A percentile compares a stretch with the other conserved stretches of the same genome.
Evolutionary conservation across 768 basidiomycete genomes (phyloP).

Genomic region (Podaxis sp.): DNA sequence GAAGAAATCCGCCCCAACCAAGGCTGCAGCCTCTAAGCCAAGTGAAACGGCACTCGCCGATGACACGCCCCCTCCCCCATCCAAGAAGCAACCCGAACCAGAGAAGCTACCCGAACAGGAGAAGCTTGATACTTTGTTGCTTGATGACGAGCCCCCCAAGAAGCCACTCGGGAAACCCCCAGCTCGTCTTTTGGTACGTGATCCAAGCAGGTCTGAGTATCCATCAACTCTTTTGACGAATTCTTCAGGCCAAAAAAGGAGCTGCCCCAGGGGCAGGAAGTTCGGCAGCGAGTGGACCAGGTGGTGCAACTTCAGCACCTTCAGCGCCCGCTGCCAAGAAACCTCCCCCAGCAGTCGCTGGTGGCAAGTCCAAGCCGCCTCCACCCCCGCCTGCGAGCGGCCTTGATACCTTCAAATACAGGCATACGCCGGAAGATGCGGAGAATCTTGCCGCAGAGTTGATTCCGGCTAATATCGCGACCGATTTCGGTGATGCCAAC

Average conservation of each 20-base stretch:
- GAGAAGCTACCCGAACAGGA: slow-evolving; percentile 25
- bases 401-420: slow-evolving; percentile 88
- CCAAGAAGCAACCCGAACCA: slow-evolving; percentile 43
- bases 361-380: slow-evolving; percentile 40
- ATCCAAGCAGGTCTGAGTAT: slow-evolving; percentile 4
- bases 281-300: slow-evolving; percentile 34
- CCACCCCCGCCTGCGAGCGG: slow-evolving; percentile 49
- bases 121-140: slow-evolving; percentile 14
- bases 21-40: slow-evolving; percentile 22
- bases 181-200: slow-evolving; percentile 32
- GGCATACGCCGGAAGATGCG: slow-evolving; percentile 89
- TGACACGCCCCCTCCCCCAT: slow-evolving; percentile 25
- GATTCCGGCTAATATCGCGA: slow-evolving; percentile 69
- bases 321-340: slow-evolving; percentile 27
- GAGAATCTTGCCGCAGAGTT: slow-evolving; percentile 72
- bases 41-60: slow-evolving; percentile 29
- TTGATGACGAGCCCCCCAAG: slow-evolving; percentile 29
- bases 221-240: not conserved
- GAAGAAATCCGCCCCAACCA: slow-evolving; percentile 28
- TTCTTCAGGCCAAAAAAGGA: slow-evolving; percentile 50
- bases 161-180: slow-evolving; percentile 53
- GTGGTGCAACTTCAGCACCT: slow-evolving; percentile 35
- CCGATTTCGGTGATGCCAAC: slow-evolving; percentile 79
- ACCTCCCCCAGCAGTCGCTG: slow-evolving; percentile 42
- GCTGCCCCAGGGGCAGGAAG: slow-evolving; percentile 31